phyloP scores from a whole-genome alignment of 805 yeast genomes.

The Saccharomycopsis capsularis region DNA sequence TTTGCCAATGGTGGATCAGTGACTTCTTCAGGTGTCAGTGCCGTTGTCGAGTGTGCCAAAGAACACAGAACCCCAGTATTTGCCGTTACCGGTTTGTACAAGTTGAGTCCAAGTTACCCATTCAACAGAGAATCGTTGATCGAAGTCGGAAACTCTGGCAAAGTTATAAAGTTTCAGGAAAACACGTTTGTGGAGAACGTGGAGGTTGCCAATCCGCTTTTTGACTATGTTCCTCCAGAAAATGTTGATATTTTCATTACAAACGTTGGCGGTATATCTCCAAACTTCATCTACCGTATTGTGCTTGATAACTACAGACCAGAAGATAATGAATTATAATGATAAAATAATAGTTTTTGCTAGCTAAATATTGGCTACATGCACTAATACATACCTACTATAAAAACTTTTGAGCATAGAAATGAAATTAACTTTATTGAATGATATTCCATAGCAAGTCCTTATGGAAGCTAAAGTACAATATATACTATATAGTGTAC shows the following conservation, averaged over 20 bases:
- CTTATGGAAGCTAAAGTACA: no score
- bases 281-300: conserved; percentile 90
- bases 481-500: no score
- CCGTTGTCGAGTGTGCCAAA: conserved; percentile 93
- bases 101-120: conserved; percentile 88
- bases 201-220: conserved; percentile 79
- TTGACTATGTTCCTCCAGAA: conserved; percentile 90
- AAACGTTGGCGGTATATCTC: conserved; percentile 93
- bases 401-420: no score
- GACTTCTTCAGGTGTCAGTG: conserved; percentile 83
- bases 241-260: conserved; percentile 91
- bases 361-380: no score
- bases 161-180: conserved; percentile 71
- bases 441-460: no score
- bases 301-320: conserved; percentile 89
- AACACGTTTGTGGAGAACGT: conserved; percentile 62
- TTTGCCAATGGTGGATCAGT: conserved; percentile 95
- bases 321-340: conserved; percentile 45
- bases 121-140: conserved; percentile 75
- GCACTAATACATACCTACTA: no score
- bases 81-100: conserved; percentile 90
- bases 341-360: no score
- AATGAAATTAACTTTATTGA: no score
- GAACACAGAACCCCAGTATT: conserved; percentile 95
- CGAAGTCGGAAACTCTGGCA: conserved; percentile 92